phyloP scores from a whole-genome alignment of 2,329 filamentous ascomycete genomes.

The Ciborinia camelliae region DNA sequence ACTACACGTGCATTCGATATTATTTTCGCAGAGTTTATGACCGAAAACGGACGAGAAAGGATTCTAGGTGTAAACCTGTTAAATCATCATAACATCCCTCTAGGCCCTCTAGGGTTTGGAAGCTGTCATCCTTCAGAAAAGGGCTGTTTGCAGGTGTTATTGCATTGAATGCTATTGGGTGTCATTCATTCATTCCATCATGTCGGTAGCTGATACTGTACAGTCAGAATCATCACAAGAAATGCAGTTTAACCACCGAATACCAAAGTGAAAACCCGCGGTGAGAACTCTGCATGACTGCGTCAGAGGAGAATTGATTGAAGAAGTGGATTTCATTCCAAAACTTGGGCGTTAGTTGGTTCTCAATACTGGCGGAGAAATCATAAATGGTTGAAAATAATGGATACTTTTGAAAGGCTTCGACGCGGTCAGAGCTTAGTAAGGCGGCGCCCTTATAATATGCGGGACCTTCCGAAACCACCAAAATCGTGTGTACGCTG shows the following conservation, averaged over 20 bases:
- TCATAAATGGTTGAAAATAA: neutral
- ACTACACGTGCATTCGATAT: neutral
- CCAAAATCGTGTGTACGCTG: too few species aligned
- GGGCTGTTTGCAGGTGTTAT: neutral
- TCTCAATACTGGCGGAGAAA: neutral
- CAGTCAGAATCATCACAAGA: neutral
- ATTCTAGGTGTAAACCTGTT: neutral
- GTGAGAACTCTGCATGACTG: neutral
- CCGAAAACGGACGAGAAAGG: neutral
- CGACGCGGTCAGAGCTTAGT: neutral
- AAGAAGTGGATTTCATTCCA: neutral
- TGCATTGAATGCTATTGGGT: neutral
- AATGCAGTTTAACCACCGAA: neutral
- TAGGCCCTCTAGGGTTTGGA: neutral
- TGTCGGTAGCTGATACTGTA: neutral
- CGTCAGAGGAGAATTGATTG: neutral
- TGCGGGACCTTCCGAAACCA: neutral
- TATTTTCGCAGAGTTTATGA: neutral
- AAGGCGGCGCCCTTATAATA: neutral
- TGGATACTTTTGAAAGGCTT: neutral
- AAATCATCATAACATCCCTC: neutral
- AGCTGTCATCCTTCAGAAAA: neutral
- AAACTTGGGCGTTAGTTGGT: neutral
- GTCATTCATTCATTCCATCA: neutral
- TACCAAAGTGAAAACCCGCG: neutral